Base-by-base conservation (phyloP, 2,329 filamentous ascomycete species). In the Huntiella savannae region DNA sequence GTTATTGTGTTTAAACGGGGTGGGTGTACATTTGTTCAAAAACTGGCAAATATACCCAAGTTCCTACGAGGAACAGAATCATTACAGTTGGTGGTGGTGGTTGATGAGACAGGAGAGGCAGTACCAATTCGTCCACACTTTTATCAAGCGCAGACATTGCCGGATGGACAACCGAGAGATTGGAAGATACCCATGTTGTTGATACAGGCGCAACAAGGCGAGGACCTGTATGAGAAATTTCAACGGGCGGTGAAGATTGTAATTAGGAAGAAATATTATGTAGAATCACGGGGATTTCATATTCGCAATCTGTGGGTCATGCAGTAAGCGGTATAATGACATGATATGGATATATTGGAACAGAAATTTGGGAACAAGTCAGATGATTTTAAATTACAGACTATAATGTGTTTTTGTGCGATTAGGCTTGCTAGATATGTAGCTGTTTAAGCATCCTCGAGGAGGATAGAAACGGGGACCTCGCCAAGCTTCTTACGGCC, bases 401-500 rank as follows among this genome's bases (percentile, higher is more conserved):
- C 22, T 28, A 28, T 6, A 28, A 8, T 28, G 22, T 28, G 3
- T 28, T 28, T 28, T 28, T 28, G 6, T 28, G 22, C 22, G 22
- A 8, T 28, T 28, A 28, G 22, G 22, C 22, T 28, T 28, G 22
- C 22, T 28, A 16, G 17, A 17, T 22, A 34, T 28, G 11, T 41
- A 39, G 5, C 38, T 38, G 40, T 52, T 56, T 60, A 66, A 48
- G 61, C 59, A 49, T 67, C 61, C 53, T 75, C 79, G 52, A 98
- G 73, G 34, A 98, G 75, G 38, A 88, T 93, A 60, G 82, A 75
- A 45, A 87, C 79, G 8, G 86, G 85, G 41, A 64, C 62, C 47
- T 79, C 79, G 55, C 79, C 76, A 55, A 98, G 80, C 72, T 93
- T 91, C 52, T 86, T 80, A 55, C 85, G 77, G 55, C 91, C 91